Evolutionary conservation across 768 basidiomycete species (phyloP).

Genomic region (Pleurotus cornucopiae): DNA sequence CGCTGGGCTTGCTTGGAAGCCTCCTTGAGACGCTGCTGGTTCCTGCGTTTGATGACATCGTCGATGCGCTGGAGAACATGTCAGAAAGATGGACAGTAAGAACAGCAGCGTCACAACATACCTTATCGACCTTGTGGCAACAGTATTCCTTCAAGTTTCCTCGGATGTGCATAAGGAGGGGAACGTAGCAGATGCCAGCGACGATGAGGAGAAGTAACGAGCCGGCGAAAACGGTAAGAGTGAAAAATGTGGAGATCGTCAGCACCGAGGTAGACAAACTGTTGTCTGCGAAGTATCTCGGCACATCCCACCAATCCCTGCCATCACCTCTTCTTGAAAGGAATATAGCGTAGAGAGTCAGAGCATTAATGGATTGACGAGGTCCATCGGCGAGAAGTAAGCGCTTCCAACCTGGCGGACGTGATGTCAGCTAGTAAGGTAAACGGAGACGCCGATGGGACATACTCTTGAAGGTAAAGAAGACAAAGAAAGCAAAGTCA

Average conservation of each 20-base stretch:
- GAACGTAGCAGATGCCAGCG: slow-evolving; percentile 87
- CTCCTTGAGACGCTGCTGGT: slow-evolving; percentile 78
- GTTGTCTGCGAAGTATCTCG: slow-evolving; percentile 79
- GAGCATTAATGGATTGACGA: slow-evolving; percentile 95
- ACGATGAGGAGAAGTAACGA: slow-evolving; percentile 77
- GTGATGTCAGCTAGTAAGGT: neutral
- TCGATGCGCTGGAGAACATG: slow-evolving; percentile 67
- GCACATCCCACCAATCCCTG: slow-evolving; percentile 61
- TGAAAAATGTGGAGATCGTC: slow-evolving; percentile 87
- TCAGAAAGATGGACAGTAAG: slow-evolving; percentile 5
- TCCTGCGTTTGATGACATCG: slow-evolving; percentile 88
- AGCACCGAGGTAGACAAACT: slow-evolving; percentile 76
- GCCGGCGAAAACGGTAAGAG: slow-evolving; percentile 81
- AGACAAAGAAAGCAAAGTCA: slow-evolving; percentile 98
- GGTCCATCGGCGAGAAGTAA: slow-evolving; percentile 86
- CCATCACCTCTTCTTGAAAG: slow-evolving; percentile 42
- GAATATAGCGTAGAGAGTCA: slow-evolving; percentile 93
- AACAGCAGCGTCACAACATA: slow-evolving; percentile 21
- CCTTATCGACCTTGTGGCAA: slow-evolving; percentile 99
- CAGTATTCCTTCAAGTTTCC: slow-evolving; percentile 99
- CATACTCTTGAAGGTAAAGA: slow-evolving; percentile 98
- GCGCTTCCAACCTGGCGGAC: slow-evolving; percentile 37
- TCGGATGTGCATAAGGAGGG: slow-evolving; percentile 92
- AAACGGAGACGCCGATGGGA: slow-evolving; percentile 8
- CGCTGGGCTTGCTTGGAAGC: slow-evolving; percentile 82